Base-by-base conservation (phyloP, 169 alveolate genomes). In the Plasmodium inui region DNA sequence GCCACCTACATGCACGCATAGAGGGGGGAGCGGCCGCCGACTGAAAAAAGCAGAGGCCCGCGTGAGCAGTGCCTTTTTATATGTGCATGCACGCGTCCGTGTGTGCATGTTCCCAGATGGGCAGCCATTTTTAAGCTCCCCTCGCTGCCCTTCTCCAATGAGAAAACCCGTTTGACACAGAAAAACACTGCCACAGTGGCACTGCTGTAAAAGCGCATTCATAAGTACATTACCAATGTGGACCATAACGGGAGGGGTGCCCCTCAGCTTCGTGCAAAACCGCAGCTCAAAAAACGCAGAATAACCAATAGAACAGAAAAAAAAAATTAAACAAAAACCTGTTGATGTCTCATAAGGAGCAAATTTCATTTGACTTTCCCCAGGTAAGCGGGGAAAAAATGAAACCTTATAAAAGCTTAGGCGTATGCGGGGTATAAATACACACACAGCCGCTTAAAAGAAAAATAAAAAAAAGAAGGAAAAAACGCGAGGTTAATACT, bases 1-100 rank as follows among this genome's bases (percentile, higher is more conserved):
- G 91, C 95, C 7, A 83, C 96, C 14, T 95, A 95, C 90, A 22
- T 95, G 72, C 96, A 83, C 96, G 88, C 85, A 22, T 5, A 67
- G 76, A 0, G 37, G 14, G 34, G 74, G 76, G 2, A 55, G 28
- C 26, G 71, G n/a, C 12, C 14, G 22, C 8, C 61, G 9, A 50
- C 61, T 50, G 61, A 50, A 2, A 50, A 44, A 50, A 17, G 22
- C 61, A 50, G 22, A 12, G 19, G 9, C 22, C 22, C 61, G 61
- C 61, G 6, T 1, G 61, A 50, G 22, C 7, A 50, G 26, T 17
- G 7, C 61, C 61, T 50, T 50, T 17, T 50, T 34, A 72, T 28
- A 41, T 28, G 57, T 57, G 70, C 83, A 89, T 37, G 72, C 30
- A 26, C 74, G 10, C n/a, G 74, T 83, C 32, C 28, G 74, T 57